A percentile compares a stretch with the other conserved stretches of the same genome.
These are phyloP conservation scores for Clavispora santaluciae DNA, from an alignment of 805 yeast species.

Conservation along the genomic window DNA sequence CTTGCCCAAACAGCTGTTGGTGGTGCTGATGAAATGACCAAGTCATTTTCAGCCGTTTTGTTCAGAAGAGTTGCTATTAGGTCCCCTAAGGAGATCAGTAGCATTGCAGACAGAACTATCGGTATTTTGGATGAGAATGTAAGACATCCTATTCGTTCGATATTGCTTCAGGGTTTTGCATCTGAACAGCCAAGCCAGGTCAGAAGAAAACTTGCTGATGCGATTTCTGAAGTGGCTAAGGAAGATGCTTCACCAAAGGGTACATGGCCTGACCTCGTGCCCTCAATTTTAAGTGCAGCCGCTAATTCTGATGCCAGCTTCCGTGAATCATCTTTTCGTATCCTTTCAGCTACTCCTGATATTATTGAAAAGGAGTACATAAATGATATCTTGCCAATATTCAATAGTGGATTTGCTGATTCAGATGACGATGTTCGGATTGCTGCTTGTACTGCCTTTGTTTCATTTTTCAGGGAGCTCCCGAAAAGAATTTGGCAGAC, in stretches of 20 bases:
- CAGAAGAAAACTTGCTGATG: constrained; percentile 90
- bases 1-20: constrained; percentile 72
- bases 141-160: constrained; percentile 55
- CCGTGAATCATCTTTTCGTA: constrained; percentile 88
- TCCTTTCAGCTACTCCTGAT: constrained; percentile 79
- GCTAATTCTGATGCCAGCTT: constrained; percentile 53
- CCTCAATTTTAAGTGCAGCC: constrained; percentile 66
- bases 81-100: constrained; percentile 62
- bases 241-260: constrained; percentile 49
- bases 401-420: constrained; percentile 79
- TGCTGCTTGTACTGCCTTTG: constrained; percentile 89
- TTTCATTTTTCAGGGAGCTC: constrained; percentile 76
- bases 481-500: constrained; percentile 77
- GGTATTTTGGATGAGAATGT: constrained; percentile 62
- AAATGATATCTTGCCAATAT: constrained; percentile 57
- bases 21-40: constrained; percentile 55
- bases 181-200: constrained; percentile 66
- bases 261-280: constrained; percentile 75
- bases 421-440: constrained; percentile 77
- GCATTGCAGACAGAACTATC: constrained; percentile 71
- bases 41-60: constrained; percentile 70
- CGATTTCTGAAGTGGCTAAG: constrained; percentile 86
- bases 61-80: constrained; percentile 82
- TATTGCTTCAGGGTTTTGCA: constrained; percentile 69
- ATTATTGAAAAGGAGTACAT: constrained; percentile 59